A percentile compares a stretch with the other conserved stretches of the same genome.
phyloP scores from a whole-genome alignment of 2,329 filamentous ascomycete species.

The Fusarium foetens region DNA sequence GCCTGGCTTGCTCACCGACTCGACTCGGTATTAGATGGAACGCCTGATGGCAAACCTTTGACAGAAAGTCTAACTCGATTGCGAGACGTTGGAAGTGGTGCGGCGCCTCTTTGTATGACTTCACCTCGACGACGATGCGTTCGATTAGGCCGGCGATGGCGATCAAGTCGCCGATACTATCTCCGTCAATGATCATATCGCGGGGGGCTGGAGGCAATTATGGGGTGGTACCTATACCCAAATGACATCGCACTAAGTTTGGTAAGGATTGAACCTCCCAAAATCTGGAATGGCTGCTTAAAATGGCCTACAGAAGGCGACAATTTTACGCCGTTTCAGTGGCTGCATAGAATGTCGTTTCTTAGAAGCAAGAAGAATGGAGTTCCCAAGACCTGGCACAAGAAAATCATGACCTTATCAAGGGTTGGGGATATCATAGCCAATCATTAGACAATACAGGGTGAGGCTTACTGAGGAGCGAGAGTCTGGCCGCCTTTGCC shows the following conservation, averaged over 20 bases:
- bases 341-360: background rate
- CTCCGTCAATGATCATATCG: no score
- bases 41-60: background rate
- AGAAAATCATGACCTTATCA: background rate
- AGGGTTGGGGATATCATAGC: background rate
- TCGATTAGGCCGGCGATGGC: background rate
- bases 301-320: background rate
- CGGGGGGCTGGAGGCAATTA: background rate
- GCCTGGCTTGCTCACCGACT: background rate
- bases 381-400: background rate
- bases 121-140: background rate
- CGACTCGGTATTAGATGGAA: background rate
- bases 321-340: accelerated
- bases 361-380: background rate
- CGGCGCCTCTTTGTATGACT: background rate
- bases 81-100: background rate
- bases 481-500: background rate
- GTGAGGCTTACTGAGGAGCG: background rate
- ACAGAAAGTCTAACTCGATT: background rate
- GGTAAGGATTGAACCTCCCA: background rate
- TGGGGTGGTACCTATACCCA: background rate
- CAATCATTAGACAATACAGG: background rate
- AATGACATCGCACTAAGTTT: background rate
- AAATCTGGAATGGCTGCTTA: background rate
- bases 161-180: background rate